Percentiles rank a stretch among this genome's conserved stretches.
These are phyloP conservation scores for Heliocybe sulcata DNA, from an alignment of 1,284 basidiomycete genomes.

Conservation along the genomic window DNA sequence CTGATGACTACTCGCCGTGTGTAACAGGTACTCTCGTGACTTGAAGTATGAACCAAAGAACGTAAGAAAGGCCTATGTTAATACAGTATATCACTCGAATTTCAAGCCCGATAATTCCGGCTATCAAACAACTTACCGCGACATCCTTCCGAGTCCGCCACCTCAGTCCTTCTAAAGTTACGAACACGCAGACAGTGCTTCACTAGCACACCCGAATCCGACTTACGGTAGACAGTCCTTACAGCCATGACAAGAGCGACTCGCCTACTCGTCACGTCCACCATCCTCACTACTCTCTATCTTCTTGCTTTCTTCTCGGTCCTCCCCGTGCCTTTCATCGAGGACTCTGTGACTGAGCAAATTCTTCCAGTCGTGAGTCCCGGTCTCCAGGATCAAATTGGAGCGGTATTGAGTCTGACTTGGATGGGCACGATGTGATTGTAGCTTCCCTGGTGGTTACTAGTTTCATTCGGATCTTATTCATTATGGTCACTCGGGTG, in stretches of 20 bases:
- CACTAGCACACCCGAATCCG: neutral
- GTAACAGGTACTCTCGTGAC: too few species aligned
- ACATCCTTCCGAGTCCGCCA: neutral
- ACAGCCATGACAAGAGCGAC: conserved; percentile 30
- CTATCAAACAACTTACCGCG: neutral
- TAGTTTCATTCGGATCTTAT: conserved; percentile 43
- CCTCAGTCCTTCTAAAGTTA: too few species aligned
- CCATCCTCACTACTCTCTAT: conserved; percentile 29
- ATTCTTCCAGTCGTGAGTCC: conserved; percentile 37
- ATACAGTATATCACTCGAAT: too few species aligned
- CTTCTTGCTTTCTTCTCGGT: conserved; percentile 29
- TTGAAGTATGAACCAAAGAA: too few species aligned
- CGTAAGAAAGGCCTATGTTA: too few species aligned
- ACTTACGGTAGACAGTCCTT: neutral
- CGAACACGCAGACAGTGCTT: neutral
- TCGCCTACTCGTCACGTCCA: conserved; percentile 26
- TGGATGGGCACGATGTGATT: neutral
- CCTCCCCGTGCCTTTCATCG: conserved; percentile 33
- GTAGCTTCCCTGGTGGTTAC: conserved; percentile 45
- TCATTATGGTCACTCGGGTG: conserved; percentile 40
- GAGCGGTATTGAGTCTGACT: neutral
- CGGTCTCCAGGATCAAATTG: neutral
- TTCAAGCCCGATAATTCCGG: neutral
- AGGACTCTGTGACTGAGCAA: conserved; percentile 22
- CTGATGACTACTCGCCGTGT: too few species aligned